Conservation (phyloP, 1,139 yeast species). For the Arxiozyma heterogenica region DNA sequence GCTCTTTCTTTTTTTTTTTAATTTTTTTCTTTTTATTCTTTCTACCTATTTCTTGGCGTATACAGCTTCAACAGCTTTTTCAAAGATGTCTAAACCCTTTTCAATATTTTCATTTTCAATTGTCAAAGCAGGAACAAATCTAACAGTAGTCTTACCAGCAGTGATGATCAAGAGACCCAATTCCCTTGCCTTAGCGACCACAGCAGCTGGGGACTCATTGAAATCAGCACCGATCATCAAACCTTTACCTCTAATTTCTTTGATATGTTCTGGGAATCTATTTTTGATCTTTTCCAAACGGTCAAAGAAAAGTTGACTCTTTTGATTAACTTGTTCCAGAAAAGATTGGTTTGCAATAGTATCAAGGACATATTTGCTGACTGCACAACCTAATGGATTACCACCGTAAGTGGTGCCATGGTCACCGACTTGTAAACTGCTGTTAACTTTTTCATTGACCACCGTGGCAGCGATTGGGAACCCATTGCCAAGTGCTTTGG, state of each 20-base stretch:
- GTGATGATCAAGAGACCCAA: slow-evolving; percentile 75
- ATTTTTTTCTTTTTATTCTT: not conserved
- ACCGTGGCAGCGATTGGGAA: slow-evolving; percentile 93
- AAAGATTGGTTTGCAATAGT: slow-evolving; percentile 55
- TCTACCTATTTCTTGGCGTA: slow-evolving; percentile 12
- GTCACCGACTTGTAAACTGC: slow-evolving; percentile 73
- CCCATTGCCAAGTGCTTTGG: slow-evolving; percentile 97
- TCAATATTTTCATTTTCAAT: slow-evolving; percentile 60
- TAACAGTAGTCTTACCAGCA: slow-evolving; percentile 82
- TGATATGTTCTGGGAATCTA: slow-evolving; percentile 50
- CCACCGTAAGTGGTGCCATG: slow-evolving; percentile 99
- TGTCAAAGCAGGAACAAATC: slow-evolving; percentile 88
- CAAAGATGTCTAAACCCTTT: slow-evolving; percentile 63
- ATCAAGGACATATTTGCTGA: slow-evolving; percentile 67
- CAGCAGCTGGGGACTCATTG: slow-evolving; percentile 49
- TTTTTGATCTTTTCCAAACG: slow-evolving; percentile 46
- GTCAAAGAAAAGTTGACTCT: slow-evolving; percentile 46
- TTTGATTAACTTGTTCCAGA: slow-evolving; percentile 47
- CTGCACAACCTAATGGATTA: slow-evolving; percentile 80
- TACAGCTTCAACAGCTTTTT: slow-evolving; percentile 38
- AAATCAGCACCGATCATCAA: slow-evolving; percentile 78
- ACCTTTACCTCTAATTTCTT: slow-evolving; percentile 79
- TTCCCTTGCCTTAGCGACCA: slow-evolving; percentile 63
- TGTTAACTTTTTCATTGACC: slow-evolving; percentile 71
- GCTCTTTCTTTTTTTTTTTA: too few species aligned